Conservation (phyloP, 192 early-diverging fungal genomes). For the Mortierella claussenii region DNA sequence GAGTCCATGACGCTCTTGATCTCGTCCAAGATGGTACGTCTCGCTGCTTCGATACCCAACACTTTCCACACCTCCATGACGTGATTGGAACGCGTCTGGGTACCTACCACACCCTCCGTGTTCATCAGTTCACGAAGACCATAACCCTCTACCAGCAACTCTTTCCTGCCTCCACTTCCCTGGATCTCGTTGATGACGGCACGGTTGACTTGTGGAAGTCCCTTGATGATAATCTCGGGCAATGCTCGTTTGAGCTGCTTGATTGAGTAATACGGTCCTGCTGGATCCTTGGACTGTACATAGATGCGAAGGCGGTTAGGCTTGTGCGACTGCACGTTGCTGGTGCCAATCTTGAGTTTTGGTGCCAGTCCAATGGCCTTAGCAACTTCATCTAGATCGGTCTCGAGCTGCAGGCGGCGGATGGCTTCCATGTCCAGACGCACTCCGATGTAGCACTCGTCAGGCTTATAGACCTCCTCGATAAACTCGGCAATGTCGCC, state of each 20-base stretch:
- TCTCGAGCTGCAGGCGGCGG: slow-evolving; percentile 89
- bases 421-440: slow-evolving; percentile 89
- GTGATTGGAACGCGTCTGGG: slow-evolving; percentile 85
- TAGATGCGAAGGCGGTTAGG: slow-evolving; percentile 75
- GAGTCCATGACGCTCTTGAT: slow-evolving; percentile 85
- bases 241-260: slow-evolving; percentile 87
- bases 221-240: slow-evolving; percentile 90
- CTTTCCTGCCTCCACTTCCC: slow-evolving; percentile 62
- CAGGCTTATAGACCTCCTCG: slow-evolving; percentile 84
- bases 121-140: slow-evolving; percentile 95
- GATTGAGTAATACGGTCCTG: slow-evolving; percentile 75
- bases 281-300: slow-evolving; percentile 67
- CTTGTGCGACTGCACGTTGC: slow-evolving; percentile 70
- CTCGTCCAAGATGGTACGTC: slow-evolving; percentile 90
- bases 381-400: slow-evolving; percentile 79
- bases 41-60: slow-evolving; percentile 97
- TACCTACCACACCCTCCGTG: slow-evolving; percentile 90
- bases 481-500: slow-evolving; percentile 95
- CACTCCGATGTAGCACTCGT: slow-evolving; percentile 82
- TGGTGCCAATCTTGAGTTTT: slow-evolving; percentile 88
- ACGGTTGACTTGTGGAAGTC: slow-evolving; percentile 82
- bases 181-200: slow-evolving; percentile 86
- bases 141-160: slow-evolving; percentile 93
- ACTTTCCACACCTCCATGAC: slow-evolving; percentile 91
- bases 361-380: slow-evolving; percentile 80